Base-by-base conservation (phyloP, 1,284 basidiomycete species). In the Ustilago curta region DNA sequence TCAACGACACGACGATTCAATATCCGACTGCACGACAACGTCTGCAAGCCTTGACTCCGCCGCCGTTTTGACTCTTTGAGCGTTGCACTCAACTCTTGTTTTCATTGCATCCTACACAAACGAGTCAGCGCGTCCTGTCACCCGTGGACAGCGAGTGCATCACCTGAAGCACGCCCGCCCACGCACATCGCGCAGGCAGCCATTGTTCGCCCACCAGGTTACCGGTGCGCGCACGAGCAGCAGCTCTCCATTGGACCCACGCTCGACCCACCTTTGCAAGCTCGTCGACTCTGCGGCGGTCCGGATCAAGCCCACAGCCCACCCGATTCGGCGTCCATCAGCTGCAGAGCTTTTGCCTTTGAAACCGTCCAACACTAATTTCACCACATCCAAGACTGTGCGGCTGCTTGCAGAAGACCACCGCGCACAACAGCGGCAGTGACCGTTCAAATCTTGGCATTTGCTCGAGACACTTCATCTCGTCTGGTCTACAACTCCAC, bases 291-390 rank as follows among this genome's bases (percentile, higher is more conserved):
- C 35, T 21, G 32, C 31, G 40, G 58, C 50, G 45, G 45, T 54
- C 51, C 43, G 56, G 19, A 23, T 45, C 7, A 21, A 53, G 31
- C 35, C 64, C 64, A 60, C 64, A 53, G 31, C 35, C 64, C 64
- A 60, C 64, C 18, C 32, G n/a, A 18, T 45, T 47, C 27, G 42
- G 42, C 44, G 45, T 29, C 53, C 27, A 18, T 53, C 51, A 25
- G 23, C 47, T 40, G 57, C 37, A 39, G 35, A n/a, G 23, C 39
- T 19, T 45, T 18, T n/a, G 8, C 3, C 23, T 25, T 49, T 45
- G 51, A n/a, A n/a, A 12, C 56, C 56, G 52, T 39, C 49, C 48
- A 57, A 61, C 25, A 59, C 59, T 60, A 55, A 39, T 47, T 45
- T 43, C 12, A 21, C 54, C 12, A 21, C 44, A 27, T 44, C 54